phyloP scores from a whole-genome alignment of 345 rosid genomes.

The Salix caprea region DNA sequence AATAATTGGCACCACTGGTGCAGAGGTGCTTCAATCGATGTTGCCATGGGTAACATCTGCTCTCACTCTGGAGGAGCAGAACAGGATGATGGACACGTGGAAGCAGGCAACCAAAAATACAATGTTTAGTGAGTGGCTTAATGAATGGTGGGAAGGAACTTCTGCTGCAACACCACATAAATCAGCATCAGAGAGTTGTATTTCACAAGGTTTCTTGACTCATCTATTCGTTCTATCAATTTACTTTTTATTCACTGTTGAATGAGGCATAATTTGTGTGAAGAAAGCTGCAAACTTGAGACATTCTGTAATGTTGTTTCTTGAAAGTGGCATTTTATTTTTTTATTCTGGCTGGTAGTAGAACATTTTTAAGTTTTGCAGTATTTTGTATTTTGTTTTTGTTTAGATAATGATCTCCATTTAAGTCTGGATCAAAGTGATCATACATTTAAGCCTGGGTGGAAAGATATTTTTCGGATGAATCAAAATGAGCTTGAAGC shows the following conservation, averaged over 20 bases:
- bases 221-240: neutral
- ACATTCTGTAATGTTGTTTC: constrained; percentile 5
- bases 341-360: neutral
- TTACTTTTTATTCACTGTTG: neutral
- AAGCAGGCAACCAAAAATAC: constrained; percentile 62
- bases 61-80: constrained; percentile 59
- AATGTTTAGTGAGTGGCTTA: constrained; percentile 63
- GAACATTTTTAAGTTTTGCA: constrained; percentile 8
- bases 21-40: constrained; percentile 66
- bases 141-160: constrained; percentile 58
- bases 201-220: constrained; percentile 38
- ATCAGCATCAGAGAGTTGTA: constrained; percentile 40
- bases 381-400: neutral
- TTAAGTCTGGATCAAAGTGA: constrained; percentile 46
- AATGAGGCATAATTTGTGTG: neutral
- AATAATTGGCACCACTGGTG: constrained; percentile 61
- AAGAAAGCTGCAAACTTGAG: constrained; percentile 5
- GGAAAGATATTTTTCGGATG: constrained; percentile 69
- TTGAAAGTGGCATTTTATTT: neutral
- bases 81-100: constrained; percentile 63
- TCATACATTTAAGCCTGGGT: constrained; percentile 54
- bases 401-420: constrained; percentile 36
- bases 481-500: constrained; percentile 68
- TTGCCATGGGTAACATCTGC: constrained; percentile 65
- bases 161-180: constrained; percentile 23